Conservation (phyloP, 768 basidiomycete species). For the Psilocybe tampanensis region DNA sequence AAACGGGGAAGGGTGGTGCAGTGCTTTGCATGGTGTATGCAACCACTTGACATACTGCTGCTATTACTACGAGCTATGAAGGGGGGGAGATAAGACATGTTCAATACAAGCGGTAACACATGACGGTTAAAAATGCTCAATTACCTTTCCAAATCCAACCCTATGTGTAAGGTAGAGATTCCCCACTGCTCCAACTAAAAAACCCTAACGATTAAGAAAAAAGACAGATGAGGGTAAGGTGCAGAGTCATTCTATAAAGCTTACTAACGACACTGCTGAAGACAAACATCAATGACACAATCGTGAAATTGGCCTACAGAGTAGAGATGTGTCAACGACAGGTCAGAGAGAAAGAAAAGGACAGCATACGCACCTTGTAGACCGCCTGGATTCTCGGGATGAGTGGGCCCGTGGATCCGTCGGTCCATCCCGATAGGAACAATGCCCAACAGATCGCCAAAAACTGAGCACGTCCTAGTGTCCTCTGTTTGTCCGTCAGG, state of each 20-base stretch:
- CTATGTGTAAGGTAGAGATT: slow-evolving; percentile 40
- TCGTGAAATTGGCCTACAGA: slow-evolving; percentile 47
- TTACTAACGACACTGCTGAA: slow-evolving; percentile 37
- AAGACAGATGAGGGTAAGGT: no score
- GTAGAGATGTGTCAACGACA: background rate
- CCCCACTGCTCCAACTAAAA: slow-evolving; percentile 37
- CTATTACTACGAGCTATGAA: slow-evolving; percentile 28
- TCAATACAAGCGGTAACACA: no score
- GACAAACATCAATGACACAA: slow-evolving; percentile 64
- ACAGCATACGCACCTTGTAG: slow-evolving; percentile 32
- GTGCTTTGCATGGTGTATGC: slow-evolving; percentile 57
- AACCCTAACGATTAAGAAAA: slow-evolving; percentile 42
- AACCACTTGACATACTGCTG: slow-evolving; percentile 51
- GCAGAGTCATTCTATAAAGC: no score
- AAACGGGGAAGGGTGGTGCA: slow-evolving; percentile 65
- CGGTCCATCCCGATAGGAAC: slow-evolving; percentile 77
- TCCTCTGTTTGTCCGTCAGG: background rate
- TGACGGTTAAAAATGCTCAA: background rate
- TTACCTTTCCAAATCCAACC: slow-evolving; percentile 47
- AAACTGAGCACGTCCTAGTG: slow-evolving; percentile 38
- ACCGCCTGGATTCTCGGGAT: slow-evolving; percentile 67
- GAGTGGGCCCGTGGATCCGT: slow-evolving; percentile 73
- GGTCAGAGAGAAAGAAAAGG: background rate
- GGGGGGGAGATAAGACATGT: background rate
- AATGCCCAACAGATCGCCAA: slow-evolving; percentile 54